A percentile compares a stretch with the other conserved stretches of the same genome.
Conservation (phyloP, 2,329 filamentous ascomycete genomes). For the Neonectria magnoliae region DNA sequence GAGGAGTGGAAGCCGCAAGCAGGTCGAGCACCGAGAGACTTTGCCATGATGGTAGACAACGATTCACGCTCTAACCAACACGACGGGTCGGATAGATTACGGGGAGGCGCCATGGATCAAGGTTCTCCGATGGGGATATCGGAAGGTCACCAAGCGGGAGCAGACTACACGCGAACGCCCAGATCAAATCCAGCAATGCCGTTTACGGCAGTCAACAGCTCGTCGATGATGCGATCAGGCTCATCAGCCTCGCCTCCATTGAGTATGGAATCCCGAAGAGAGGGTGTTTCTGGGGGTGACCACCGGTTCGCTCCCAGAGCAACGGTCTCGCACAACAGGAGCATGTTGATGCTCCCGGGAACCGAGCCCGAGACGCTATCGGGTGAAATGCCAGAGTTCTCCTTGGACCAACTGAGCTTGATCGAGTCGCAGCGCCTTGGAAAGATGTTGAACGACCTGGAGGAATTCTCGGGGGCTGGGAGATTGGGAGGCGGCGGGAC, state of each 20-base stretch:
- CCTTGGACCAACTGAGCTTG: slow-evolving; percentile 10
- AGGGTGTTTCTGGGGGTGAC: slow-evolving; percentile 9
- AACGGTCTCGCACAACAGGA: slow-evolving; percentile 1
- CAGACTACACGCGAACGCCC: slow-evolving; percentile 8
- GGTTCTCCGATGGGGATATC: slow-evolving; percentile 9
- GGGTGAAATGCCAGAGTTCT: neutral
- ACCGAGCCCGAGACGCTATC: slow-evolving; percentile 3
- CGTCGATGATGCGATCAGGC: slow-evolving; percentile 5
- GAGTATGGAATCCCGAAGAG: slow-evolving; percentile 12
- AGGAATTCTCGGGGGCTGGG: slow-evolving; percentile 38
- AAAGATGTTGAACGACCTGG: slow-evolving; percentile 37
- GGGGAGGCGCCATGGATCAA: slow-evolving; percentile 12
- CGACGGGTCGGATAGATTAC: slow-evolving; percentile 24
- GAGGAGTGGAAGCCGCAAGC: slow-evolving; percentile 13
- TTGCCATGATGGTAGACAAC: slow-evolving; percentile 14
- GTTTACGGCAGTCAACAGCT: slow-evolving; percentile 26
- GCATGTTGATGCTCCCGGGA: slow-evolving; percentile 29
- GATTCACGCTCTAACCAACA: slow-evolving; percentile 16
- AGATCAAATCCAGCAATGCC: slow-evolving; percentile 24
- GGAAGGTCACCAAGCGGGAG: slow-evolving; percentile 7
- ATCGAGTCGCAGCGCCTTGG: slow-evolving; percentile 35
- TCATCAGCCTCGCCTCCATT: slow-evolving; percentile 12
- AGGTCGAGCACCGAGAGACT: slow-evolving; percentile 6
- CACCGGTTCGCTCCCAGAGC: slow-evolving; percentile 1
- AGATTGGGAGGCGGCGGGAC: slow-evolving; percentile 20